These are phyloP conservation scores for Aphanomyces astaci DNA, from an alignment of 352 stramenopile species.

Conservation along the genomic window DNA sequence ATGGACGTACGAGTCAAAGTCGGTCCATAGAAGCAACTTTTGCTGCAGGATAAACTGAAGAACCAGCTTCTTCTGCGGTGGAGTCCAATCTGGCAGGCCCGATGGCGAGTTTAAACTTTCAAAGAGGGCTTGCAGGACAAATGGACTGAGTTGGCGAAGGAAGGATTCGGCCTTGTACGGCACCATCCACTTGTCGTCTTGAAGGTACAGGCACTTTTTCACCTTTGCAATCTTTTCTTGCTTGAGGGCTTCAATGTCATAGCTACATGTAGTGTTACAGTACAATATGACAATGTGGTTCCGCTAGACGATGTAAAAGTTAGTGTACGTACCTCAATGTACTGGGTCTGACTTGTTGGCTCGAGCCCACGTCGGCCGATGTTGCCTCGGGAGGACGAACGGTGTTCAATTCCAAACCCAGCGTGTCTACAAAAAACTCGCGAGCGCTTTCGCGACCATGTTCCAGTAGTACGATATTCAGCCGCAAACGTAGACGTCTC, in stretches of 20 bases:
- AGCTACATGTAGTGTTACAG: background rate
- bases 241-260: background rate
- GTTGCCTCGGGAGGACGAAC: background rate
- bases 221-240: background rate
- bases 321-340: constrained; percentile 8
- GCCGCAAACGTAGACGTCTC: background rate
- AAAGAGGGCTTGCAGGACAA: constrained; percentile 3
- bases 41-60: background rate
- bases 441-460: background rate
- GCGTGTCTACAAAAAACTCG: background rate
- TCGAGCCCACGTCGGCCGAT: background rate
- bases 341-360: background rate
- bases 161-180: background rate
- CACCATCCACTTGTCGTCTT: background rate
- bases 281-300: background rate
- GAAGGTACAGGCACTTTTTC: background rate
- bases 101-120: background rate
- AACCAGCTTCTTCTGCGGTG: background rate
- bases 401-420: constrained; percentile 1
- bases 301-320: background rate
- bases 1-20: constrained; percentile 10
- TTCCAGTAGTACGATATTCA: constrained; percentile 11
- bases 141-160: background rate
- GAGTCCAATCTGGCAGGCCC: background rate
- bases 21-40: background rate